Evolutionary conservation across 2,329 filamentous ascomycete species (phyloP).

Genomic region (Bipolaris victoriae): DNA sequence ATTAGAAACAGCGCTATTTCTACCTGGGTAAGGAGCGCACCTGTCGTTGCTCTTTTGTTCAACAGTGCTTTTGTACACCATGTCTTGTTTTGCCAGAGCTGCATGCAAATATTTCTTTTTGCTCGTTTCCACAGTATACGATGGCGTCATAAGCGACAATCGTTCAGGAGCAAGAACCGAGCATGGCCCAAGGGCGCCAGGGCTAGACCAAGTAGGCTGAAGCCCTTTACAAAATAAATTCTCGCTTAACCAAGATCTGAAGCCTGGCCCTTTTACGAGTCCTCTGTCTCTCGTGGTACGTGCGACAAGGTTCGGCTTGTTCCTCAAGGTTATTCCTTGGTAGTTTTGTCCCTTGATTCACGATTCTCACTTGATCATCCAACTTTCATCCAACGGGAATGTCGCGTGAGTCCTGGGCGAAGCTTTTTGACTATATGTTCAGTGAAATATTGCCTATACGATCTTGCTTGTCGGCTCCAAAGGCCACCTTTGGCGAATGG

Average conservation of each 20-base stretch:
- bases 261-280: neutral
- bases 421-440: neutral
- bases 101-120: neutral
- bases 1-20: neutral
- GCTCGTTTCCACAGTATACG: neutral
- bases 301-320: neutral
- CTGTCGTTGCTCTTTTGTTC: neutral
- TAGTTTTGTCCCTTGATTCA: neutral
- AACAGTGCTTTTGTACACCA: neutral
- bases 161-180: neutral
- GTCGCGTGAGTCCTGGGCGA: neutral
- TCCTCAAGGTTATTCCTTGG: neutral
- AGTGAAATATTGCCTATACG: neutral
- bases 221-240: neutral
- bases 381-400: neutral
- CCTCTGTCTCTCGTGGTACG: neutral
- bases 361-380: neutral
- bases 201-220: neutral
- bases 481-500: neutral
- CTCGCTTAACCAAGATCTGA: neutral
- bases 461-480: neutral
- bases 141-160: neutral
- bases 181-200: neutral
- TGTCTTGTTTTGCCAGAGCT: neutral
- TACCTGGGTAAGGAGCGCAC: neutral